These are phyloP conservation scores for Clohesyomyces aquaticus DNA, from an alignment of 495 filamentous ascomycete species.

Conservation along the genomic window DNA sequence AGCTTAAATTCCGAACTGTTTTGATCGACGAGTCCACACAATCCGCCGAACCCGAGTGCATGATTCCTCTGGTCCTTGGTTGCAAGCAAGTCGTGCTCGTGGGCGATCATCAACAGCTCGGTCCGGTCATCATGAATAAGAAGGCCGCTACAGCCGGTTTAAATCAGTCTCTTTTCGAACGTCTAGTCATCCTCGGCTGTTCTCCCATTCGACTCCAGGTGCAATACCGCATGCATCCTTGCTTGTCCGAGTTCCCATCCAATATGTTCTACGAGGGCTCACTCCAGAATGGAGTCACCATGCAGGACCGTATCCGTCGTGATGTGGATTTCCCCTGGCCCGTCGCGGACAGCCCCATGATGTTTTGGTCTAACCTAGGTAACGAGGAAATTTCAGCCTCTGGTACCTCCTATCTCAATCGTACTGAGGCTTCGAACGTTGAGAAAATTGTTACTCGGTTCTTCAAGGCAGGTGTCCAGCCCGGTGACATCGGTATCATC, in stretches of 20 bases:
- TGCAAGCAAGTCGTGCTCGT: slow-evolving; percentile 99
- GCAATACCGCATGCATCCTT: slow-evolving; percentile 99
- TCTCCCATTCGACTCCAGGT: slow-evolving; percentile 93
- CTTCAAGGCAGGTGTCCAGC: slow-evolving; percentile 98
- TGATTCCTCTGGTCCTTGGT: slow-evolving; percentile 96
- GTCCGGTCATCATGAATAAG: slow-evolving; percentile 99
- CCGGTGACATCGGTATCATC: slow-evolving; percentile 92
- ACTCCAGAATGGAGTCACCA: slow-evolving; percentile 95
- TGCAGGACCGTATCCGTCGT: slow-evolving; percentile 79
- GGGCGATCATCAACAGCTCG: slow-evolving; percentile 97
- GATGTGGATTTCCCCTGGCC: slow-evolving; percentile 99
- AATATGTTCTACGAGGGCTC: slow-evolving; percentile 99
- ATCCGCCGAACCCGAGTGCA: slow-evolving; percentile 98
- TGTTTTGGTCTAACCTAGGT: slow-evolving; percentile 99
- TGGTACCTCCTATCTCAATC: slow-evolving; percentile 96
- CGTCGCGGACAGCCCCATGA: slow-evolving; percentile 92
- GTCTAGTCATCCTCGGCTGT: slow-evolving; percentile 90
- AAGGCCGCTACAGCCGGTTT: slow-evolving; percentile 97
- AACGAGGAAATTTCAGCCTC: slow-evolving; percentile 98
- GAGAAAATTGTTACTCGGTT: slow-evolving; percentile 98
- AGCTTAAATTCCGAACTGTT: slow-evolving; percentile 97
- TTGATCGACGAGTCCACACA: slow-evolving; percentile 98
- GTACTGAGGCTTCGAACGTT: slow-evolving; percentile 94
- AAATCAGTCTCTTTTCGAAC: slow-evolving; percentile 97
- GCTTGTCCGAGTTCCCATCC: slow-evolving; percentile 95